phyloP scores from a whole-genome alignment of 371 early-diverging fungal species.

The Batkoa obscura region DNA sequence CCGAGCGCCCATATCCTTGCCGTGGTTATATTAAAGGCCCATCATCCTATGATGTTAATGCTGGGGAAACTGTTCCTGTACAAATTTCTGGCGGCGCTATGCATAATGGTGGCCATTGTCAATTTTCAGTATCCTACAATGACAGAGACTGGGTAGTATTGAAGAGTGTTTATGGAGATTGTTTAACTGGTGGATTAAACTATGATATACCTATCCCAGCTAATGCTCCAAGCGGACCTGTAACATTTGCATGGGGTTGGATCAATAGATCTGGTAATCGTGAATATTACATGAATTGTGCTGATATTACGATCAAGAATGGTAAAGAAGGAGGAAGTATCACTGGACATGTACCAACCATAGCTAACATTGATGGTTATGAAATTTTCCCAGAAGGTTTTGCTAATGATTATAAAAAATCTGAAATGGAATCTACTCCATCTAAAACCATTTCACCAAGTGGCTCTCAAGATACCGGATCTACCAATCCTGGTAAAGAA shows the following conservation, averaged over 20 bases:
- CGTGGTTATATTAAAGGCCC: slow-evolving; percentile 8
- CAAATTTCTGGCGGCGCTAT: slow-evolving; percentile 8
- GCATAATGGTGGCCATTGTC: slow-evolving; percentile 6
- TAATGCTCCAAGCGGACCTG: background rate
- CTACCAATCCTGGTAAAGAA: no score
- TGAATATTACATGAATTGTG: slow-evolving; percentile 48
- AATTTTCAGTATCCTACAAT: slow-evolving; percentile 3
- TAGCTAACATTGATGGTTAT: background rate
- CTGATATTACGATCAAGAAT: slow-evolving; percentile 29
- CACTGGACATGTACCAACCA: slow-evolving; percentile 23
- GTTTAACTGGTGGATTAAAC: background rate
- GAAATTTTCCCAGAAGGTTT: slow-evolving; percentile 1
- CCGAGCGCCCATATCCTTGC: slow-evolving; percentile 7
- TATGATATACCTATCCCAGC: background rate
- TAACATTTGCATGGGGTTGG: slow-evolving; percentile 1
- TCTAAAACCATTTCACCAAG: no score
- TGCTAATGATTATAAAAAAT: background rate
- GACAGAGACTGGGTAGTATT: background rate
- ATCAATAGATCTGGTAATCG: slow-evolving; percentile 38
- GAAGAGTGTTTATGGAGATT: background rate
- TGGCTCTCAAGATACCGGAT: no score
- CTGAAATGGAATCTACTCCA: no score
- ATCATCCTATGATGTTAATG: slow-evolving; percentile 8
- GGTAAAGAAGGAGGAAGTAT: slow-evolving; percentile 13
- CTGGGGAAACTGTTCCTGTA: slow-evolving; percentile 13